A percentile compares a stretch with the other conserved stretches of the same genome.
phyloP scores from a whole-genome alignment of 495 filamentous ascomycete species.

The Collariella sp. region DNA sequence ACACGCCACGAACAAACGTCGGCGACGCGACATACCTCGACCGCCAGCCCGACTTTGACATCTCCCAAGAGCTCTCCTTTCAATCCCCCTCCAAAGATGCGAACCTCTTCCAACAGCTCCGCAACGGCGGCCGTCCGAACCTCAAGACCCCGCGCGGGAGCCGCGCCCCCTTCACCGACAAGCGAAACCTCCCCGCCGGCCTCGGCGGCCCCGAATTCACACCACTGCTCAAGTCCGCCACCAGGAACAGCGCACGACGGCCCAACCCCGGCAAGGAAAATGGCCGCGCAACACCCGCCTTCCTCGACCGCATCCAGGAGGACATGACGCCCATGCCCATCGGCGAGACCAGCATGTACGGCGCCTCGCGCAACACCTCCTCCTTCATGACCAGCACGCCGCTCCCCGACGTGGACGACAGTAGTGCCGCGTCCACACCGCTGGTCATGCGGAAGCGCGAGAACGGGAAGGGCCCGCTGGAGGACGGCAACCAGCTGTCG shows the following conservation, averaged over 20 bases:
- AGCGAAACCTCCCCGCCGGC: conserved; percentile 54
- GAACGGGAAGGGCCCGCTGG: conserved; percentile 51
- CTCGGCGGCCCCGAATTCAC: conserved; percentile 76
- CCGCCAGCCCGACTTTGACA: conserved; percentile 61
- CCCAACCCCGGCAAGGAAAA: conserved; percentile 46
- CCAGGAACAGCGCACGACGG: conserved; percentile 63
- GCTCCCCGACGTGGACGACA: conserved; percentile 58
- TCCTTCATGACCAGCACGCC: conserved; percentile 45
- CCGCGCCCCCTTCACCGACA: conserved; percentile 57
- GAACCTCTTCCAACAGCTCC: conserved; percentile 59
- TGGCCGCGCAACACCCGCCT: conserved; percentile 58
- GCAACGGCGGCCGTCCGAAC: conserved; percentile 51
- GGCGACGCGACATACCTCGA: conserved; percentile 74
- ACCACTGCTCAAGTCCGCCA: conserved; percentile 82
- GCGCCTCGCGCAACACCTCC: conserved; percentile 47
- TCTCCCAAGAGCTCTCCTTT: conserved; percentile 77
- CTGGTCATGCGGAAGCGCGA: conserved; percentile 53
- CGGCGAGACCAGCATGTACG: conserved; percentile 60
- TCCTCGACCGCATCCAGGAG: conserved; percentile 52
- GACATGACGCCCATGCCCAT: conserved; percentile 53
- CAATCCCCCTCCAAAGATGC: conserved; percentile 74
- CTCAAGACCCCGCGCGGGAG: conserved; percentile 58
- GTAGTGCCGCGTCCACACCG: conserved; percentile 74
- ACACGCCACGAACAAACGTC: conserved; percentile 69
- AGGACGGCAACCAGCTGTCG: conserved; percentile 79